Conservation (phyloP, 78 protist species). For the Dictyostelium citrinum region DNA sequence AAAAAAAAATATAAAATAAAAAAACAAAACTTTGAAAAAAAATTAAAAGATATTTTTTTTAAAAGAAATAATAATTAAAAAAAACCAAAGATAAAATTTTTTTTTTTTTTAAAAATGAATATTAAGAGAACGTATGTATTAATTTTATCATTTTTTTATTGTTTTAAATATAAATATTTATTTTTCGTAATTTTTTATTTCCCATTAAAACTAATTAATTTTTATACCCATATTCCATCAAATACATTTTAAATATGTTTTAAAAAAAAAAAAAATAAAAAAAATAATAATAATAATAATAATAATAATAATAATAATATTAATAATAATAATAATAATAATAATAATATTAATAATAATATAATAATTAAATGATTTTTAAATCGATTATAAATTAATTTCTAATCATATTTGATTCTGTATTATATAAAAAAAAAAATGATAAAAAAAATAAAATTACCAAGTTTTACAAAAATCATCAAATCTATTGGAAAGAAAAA, state of each 20-base stretch:
- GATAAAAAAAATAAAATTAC: not conserved
- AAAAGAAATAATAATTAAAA: not conserved
- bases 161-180: not conserved
- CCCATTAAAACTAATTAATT: not conserved
- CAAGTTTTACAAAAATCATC: not conserved
- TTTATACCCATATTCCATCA: not conserved
- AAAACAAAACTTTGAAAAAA: not conserved
- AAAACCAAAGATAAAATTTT: not conserved
- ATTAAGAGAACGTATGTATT: conserved; percentile 1
- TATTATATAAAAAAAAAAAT: not conserved
- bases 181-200: not conserved
- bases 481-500: not conserved
- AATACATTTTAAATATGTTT: not conserved
- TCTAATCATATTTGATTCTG: not conserved
- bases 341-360: no score
- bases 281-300: not conserved
- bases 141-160: not conserved
- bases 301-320: no score
- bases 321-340: no score
- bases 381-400: not conserved
- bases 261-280: not conserved
- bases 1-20: not conserved
- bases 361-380: not conserved
- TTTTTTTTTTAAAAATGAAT: not conserved
- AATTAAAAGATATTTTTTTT: not conserved